These are phyloP conservation scores for Polyplosphaeria fusca DNA, from an alignment of 495 filamentous ascomycete genomes.

Conservation along the genomic window DNA sequence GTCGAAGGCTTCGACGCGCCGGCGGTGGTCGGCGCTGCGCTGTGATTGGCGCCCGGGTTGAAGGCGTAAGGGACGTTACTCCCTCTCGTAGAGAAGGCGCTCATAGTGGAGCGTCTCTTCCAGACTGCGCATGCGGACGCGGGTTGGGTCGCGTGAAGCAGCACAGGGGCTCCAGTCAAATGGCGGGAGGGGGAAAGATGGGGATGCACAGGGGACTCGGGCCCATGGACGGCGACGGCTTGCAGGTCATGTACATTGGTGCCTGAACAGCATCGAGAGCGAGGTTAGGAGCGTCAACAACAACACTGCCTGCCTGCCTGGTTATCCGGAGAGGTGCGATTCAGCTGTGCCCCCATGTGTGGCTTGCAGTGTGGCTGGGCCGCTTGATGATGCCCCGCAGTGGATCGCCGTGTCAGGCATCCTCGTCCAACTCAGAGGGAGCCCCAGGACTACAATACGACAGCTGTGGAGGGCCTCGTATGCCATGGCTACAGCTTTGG, in stretches of 20 bases:
- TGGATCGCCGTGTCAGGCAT: conserved; percentile 1
- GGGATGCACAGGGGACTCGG: not conserved
- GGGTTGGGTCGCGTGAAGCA: conserved; percentile 6
- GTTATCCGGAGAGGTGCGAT: conserved; percentile 5
- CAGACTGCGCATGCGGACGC: not conserved
- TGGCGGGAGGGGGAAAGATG: too few species aligned
- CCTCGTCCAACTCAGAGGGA: not conserved
- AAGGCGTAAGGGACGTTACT: conserved; percentile 31
- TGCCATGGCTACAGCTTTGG: too few species aligned
- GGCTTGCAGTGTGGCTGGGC: conserved; percentile 13
- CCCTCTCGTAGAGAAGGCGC: conserved; percentile 9
- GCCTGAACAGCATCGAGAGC: conserved; percentile 24
- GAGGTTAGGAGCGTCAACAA: conserved; percentile 22
- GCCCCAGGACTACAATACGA: not conserved
- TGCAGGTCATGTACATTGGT: conserved; percentile 24
- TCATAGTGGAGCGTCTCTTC: conserved; percentile 6
- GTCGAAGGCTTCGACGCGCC: conserved; percentile 10
- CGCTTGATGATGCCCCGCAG: too few species aligned
- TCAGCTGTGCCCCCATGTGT: conserved; percentile 10
- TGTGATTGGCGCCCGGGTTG: conserved; percentile 26
- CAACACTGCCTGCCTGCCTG: not conserved
- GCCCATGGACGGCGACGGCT: conserved; percentile 1
- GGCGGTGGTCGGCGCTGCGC: conserved; percentile 5
- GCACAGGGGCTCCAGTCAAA: too few species aligned
- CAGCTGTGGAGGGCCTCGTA: too few species aligned